These are phyloP conservation scores for Plasmodium relictum DNA, from an alignment of 169 alveolate species.

Conservation along the genomic window DNA sequence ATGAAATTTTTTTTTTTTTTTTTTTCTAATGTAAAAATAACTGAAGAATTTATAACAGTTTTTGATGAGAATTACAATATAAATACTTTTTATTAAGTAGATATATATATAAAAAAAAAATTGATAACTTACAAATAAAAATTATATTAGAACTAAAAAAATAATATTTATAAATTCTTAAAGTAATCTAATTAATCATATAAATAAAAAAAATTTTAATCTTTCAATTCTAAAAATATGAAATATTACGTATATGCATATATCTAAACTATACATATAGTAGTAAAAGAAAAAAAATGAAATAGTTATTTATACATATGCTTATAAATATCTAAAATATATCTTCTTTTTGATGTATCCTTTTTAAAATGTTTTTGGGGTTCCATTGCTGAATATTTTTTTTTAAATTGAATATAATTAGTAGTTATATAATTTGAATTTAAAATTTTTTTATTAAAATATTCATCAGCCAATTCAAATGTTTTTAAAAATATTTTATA, in stretches of 20 bases:
- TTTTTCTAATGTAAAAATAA: background rate
- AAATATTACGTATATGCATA: too few species aligned
- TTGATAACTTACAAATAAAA: too few species aligned
- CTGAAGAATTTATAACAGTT: background rate
- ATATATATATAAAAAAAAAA: too few species aligned
- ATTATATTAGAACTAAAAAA: too few species aligned
- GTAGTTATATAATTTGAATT: conserved; percentile 50
- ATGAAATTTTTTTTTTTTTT: conserved; percentile 2
- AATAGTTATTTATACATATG: conserved; percentile 48
- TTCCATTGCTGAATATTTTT: conserved; percentile 76
- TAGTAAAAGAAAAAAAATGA: too few species aligned
- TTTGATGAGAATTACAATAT: too few species aligned
- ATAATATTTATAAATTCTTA: too few species aligned
- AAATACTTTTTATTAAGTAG: too few species aligned
- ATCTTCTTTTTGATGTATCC: conserved; percentile 56
- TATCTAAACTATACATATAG: too few species aligned
- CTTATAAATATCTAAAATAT: conserved; percentile 49
- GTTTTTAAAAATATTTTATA: conserved; percentile 30
- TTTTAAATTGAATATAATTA: conserved; percentile 38
- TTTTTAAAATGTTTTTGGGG: conserved; percentile 62
- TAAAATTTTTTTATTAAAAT: conserved; percentile 55
- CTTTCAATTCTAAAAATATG: too few species aligned
- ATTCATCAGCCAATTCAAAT: conserved; percentile 68
- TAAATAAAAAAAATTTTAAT: too few species aligned
- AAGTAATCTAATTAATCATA: too few species aligned